These are phyloP conservation scores for Daedaleopsis sinensis DNA, from an alignment of 768 basidiomycete species.

Conservation along the genomic window DNA sequence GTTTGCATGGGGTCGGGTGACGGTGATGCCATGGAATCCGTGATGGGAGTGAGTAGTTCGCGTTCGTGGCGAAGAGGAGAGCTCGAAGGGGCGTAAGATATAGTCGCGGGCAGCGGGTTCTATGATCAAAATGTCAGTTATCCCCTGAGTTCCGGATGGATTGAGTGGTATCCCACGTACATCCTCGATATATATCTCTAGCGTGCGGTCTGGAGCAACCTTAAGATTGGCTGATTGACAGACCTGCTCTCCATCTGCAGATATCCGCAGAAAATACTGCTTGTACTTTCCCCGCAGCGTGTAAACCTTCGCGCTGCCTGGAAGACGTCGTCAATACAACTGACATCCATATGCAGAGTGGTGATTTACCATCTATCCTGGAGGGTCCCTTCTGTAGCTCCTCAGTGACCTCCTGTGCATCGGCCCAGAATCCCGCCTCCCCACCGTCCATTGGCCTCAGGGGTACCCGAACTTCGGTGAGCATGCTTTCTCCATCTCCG, in stretches of 20 bases:
- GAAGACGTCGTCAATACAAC: background rate
- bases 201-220: conserved; percentile 53
- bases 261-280: conserved; percentile 68
- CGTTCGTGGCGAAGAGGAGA: conserved; percentile 9
- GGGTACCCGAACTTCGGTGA: conserved; percentile 69
- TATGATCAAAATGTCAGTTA: background rate
- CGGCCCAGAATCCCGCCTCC: conserved; percentile 69
- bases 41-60: conserved; percentile 19
- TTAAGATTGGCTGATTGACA: conserved; percentile 59
- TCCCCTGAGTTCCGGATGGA: background rate
- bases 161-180: conserved; percentile 39
- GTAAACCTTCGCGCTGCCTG: conserved; percentile 69
- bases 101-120: conserved; percentile 9
- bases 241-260: conserved; percentile 53
- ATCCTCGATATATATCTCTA: conserved; percentile 61
- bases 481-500: conserved; percentile 53
- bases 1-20: conserved; percentile 6
- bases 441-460: conserved; percentile 49
- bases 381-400: conserved; percentile 63
- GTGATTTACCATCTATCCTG: conserved; percentile 64
- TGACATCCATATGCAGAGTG: background rate
- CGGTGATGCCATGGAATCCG: conserved; percentile 18
- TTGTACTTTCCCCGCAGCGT: conserved; percentile 68
- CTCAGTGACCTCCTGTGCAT: conserved; percentile 63
- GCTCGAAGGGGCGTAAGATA: background rate